Percentiles rank a stretch among this genome's conserved stretches.
phyloP scores from a whole-genome alignment of 768 basidiomycete species.

The Sporobolomyces phaffii region DNA sequence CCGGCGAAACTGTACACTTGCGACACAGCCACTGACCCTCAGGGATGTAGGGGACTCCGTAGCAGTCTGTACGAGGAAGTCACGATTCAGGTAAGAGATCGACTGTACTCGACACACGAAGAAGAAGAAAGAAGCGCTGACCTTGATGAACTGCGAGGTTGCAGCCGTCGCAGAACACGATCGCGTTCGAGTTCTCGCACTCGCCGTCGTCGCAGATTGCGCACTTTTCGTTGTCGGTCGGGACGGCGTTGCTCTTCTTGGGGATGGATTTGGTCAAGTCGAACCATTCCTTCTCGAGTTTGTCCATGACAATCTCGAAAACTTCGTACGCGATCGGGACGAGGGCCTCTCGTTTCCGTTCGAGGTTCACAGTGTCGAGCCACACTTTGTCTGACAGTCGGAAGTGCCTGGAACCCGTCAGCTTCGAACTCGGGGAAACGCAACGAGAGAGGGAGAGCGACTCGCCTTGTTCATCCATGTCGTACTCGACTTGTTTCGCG shows the following conservation, averaged over 20 bases:
- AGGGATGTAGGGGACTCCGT: slow-evolving; percentile 97
- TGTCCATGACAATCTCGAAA: slow-evolving; percentile 96
- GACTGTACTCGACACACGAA: not conserved
- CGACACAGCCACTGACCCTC: slow-evolving; percentile 99
- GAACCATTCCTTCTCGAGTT: slow-evolving; percentile 98
- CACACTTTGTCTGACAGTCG: slow-evolving; percentile 73
- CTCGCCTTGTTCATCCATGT: slow-evolving; percentile 97
- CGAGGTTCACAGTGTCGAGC: slow-evolving; percentile 76
- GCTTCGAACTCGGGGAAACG: not conserved
- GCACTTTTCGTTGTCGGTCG: slow-evolving; percentile 92
- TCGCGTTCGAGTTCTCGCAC: slow-evolving; percentile 96
- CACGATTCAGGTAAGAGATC: not conserved
- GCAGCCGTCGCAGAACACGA: slow-evolving; percentile 98
- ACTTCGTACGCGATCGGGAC: slow-evolving; percentile 71
- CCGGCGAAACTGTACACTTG: slow-evolving; percentile 96
- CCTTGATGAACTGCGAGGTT: slow-evolving; percentile 99
- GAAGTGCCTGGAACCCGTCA: not conserved
- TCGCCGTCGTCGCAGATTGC: slow-evolving; percentile 97
- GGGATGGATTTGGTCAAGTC: slow-evolving; percentile 93
- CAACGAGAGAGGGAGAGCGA: not conserved
- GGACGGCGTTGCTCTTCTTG: slow-evolving; percentile 75
- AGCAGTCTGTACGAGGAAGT: slow-evolving; percentile 66
- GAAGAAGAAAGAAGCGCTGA: slow-evolving; percentile 40
- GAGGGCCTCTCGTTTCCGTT: slow-evolving; percentile 64
- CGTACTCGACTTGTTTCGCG: slow-evolving; percentile 90